A percentile compares a stretch with the other conserved stretches of the same genome.
These are phyloP conservation scores for Silene uniflora DNA, from an alignment of 148 eudicot genomes.

Conservation along the genomic window DNA sequence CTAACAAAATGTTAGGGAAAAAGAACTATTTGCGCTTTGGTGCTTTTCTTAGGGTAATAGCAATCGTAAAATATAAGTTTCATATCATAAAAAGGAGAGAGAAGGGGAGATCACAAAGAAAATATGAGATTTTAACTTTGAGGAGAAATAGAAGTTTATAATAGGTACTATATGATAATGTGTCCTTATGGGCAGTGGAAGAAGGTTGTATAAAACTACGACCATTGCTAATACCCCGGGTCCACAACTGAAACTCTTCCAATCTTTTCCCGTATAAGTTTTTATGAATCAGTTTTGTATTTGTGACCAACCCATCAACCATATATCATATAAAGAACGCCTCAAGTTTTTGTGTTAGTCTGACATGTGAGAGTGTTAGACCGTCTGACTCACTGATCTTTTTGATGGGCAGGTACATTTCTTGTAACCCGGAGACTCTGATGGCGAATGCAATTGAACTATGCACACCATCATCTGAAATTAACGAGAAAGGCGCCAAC, in stretches of 20 bases:
- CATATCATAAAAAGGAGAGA: no score
- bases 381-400: neutral
- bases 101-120: no score
- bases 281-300: neutral
- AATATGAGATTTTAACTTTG: no score
- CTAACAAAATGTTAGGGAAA: neutral
- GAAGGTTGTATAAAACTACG: no score
- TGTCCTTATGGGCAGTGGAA: no score
- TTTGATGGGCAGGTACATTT: slow-evolving; percentile 60
- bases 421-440: slow-evolving; percentile 91
- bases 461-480: slow-evolving; percentile 76
- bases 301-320: neutral
- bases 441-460: slow-evolving; percentile 95
- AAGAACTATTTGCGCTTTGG: neutral
- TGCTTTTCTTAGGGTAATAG: neutral
- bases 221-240: no score
- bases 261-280: neutral
- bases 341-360: neutral
- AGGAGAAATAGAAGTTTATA: no score
- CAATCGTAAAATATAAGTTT: no score
- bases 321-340: neutral
- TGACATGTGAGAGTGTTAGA: neutral
- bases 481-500: slow-evolving; percentile 53
- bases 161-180: no score
- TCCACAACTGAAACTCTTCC: neutral